Conservation (phyloP, 2,329 filamentous ascomycete genomes). For the Thelonectria rubi region DNA sequence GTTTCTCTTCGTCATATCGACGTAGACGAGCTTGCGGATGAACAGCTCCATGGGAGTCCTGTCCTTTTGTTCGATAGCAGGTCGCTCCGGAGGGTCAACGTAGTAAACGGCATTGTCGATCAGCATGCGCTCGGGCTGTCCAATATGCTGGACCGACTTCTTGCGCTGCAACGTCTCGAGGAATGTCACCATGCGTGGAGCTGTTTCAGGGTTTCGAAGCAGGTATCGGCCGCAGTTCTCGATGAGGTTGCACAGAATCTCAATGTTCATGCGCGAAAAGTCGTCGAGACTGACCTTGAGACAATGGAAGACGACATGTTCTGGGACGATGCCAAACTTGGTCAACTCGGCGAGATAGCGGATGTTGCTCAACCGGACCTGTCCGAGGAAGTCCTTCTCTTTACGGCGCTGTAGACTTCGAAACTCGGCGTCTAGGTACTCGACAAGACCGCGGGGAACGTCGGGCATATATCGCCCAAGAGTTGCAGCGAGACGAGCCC, state of each 20-base stretch:
- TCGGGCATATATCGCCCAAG: conserved; percentile 94
- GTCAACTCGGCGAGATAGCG: conserved; percentile 98
- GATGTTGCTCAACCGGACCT: conserved; percentile 92
- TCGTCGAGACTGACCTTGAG: conserved; percentile 97
- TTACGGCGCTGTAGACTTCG: conserved; percentile 96
- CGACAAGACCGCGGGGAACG: conserved; percentile 88
- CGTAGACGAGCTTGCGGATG: conserved; percentile 89
- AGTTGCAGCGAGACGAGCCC: conserved; percentile 92
- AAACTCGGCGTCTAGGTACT: conserved; percentile 95
- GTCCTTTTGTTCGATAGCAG: conserved; percentile 96
- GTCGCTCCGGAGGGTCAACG: conserved; percentile 91
- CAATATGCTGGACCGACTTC: conserved; percentile 93
- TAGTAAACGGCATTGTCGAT: conserved; percentile 99
- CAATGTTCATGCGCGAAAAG: conserved; percentile 98
- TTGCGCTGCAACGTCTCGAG: conserved; percentile 95
- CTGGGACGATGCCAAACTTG: conserved; percentile 96
- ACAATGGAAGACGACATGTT: conserved; percentile 98
- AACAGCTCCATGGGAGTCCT: conserved; percentile 92
- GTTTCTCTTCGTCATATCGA: conserved; percentile 93
- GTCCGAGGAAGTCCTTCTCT: conserved; percentile 95
- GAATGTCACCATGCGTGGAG: conserved; percentile 92
- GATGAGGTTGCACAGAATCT: conserved; percentile 94
- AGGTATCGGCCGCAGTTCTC: conserved; percentile 97
- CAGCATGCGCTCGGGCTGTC: conserved; percentile 95
- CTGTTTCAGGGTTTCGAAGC: conserved; percentile 89